Base-by-base conservation (phyloP, 1,139 yeast genomes). In the Yamadazyma triangularis region DNA sequence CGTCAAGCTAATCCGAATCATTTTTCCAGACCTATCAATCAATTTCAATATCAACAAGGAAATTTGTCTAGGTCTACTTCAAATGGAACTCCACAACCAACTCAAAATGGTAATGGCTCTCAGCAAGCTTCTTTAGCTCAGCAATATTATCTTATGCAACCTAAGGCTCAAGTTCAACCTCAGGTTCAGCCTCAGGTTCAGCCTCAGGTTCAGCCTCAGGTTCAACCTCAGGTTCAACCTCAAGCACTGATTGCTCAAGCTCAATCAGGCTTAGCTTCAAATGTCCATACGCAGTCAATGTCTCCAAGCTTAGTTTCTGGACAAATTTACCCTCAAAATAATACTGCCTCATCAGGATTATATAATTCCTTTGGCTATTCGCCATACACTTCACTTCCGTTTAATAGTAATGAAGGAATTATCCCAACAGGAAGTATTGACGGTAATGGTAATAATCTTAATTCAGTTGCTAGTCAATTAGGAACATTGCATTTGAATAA, bases 91-190 rank as follows among this genome's bases (percentile, higher is more conserved):
- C 33, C 40, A 7, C 20, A 18, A 18, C 9, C 20, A 7, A 18
- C 6, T 18, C 20, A 18, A 9, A 7, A 6, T 2, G 28, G 15
- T 8, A 22, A 18, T 18, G 11, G 14, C 28, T 30, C 30, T 8
- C 18, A 11, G 26, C 18, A 26, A 15, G 34, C 24, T 10, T 29
- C 29, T 13, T 28, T 31, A 25, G 29, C 29, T 8, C 55, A 49
- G 27, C 57, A 48, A 30, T 44, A 44, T 22, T 42, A 45, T 20
- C 42, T 41, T 28, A 45, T 43, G 29, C 56, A 69, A n/a, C 64
- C 73, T 0, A 73, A 73, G 2, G 72, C 73, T 4, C 73, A 73
- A 3, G 66, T 67, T 28, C 60, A 50, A 34, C 60, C 58, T 4
- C 63, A 56, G 34, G 55, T 21, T 8, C 15, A 19, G 2, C n/a